Conservation (phyloP, 768 basidiomycete species). For the Flagelloscypha sp. region DNA sequence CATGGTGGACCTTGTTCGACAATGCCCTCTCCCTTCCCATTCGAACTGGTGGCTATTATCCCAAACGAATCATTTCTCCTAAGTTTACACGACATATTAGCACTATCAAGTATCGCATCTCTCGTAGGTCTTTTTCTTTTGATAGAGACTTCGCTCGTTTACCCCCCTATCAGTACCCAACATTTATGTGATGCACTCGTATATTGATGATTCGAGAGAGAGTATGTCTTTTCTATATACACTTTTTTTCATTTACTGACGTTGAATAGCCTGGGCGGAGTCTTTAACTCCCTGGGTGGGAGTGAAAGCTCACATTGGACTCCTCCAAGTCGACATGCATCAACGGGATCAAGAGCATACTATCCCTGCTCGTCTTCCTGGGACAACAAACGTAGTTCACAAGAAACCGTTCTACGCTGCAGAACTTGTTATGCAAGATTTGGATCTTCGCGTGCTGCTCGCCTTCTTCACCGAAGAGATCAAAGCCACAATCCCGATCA, state of each 20-base stretch:
- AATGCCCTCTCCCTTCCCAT: slow-evolving; percentile 71
- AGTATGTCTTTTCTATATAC: slow-evolving; percentile 31
- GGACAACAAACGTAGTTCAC: slow-evolving; percentile 50
- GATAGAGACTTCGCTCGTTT: no score
- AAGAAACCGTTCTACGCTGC: slow-evolving; percentile 86
- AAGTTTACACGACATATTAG: slow-evolving; percentile 86
- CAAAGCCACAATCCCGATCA: slow-evolving; percentile 49
- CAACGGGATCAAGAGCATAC: slow-evolving; percentile 79
- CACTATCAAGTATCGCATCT: slow-evolving; percentile 85
- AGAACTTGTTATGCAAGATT: slow-evolving; percentile 68
- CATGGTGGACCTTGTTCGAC: slow-evolving; percentile 88
- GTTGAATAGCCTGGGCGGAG: slow-evolving; percentile 55
- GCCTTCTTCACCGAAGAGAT: slow-evolving; percentile 69
- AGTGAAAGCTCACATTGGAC: slow-evolving; percentile 73
- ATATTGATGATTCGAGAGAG: slow-evolving; percentile 71
- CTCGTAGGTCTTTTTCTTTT: no score
- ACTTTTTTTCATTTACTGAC: slow-evolving; percentile 3
- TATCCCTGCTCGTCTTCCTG: slow-evolving; percentile 46
- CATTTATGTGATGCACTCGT: slow-evolving; percentile 79
- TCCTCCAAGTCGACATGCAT: slow-evolving; percentile 85
- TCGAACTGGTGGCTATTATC: slow-evolving; percentile 80
- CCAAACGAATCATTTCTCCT: slow-evolving; percentile 60
- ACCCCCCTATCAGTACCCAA: no score
- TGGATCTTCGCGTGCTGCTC: slow-evolving; percentile 72
- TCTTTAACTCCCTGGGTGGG: slow-evolving; percentile 78